These are phyloP conservation scores for Haematococcus lacustris DNA, from an alignment of 139 green algal species.

Conservation along the genomic window DNA sequence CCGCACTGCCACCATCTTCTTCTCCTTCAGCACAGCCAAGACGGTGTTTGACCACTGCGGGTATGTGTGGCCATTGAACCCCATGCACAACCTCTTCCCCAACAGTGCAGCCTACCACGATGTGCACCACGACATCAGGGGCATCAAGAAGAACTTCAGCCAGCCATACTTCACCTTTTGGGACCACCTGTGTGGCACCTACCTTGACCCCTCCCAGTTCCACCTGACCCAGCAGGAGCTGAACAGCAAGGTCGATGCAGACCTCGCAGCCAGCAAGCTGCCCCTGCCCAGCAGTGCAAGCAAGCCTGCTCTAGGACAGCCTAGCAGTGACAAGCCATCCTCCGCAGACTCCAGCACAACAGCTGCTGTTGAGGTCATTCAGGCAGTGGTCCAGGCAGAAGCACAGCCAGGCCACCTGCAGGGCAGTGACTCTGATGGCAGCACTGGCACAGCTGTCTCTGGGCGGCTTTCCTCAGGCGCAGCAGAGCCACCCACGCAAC, in stretches of 20 bases:
- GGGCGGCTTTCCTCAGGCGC: no score
- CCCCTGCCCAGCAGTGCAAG: no score
- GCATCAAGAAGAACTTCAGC: constrained; percentile 59
- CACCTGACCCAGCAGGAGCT: neutral
- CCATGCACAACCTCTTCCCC: constrained; percentile 49
- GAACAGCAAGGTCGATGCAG: neutral
- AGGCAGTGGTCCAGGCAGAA: no score
- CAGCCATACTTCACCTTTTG: constrained; percentile 65
- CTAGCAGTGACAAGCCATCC: no score
- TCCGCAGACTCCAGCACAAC: no score
- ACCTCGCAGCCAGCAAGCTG: neutral
- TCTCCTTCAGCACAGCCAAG: constrained; percentile 53
- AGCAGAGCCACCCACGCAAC: no score
- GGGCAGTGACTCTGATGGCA: no score
- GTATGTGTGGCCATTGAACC: constrained; percentile 55
- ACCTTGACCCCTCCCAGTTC: constrained; percentile 25
- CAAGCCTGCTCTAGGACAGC: no score
- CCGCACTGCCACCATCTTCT: constrained; percentile 29
- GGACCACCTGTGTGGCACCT: constrained; percentile 41
- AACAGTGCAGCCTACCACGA: constrained; percentile 60
- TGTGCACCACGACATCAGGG: constrained; percentile 54
- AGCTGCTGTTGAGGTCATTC: no score
- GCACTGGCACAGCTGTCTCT: no score
- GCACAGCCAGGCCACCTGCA: no score
- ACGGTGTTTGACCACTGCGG: constrained; percentile 61